Conservation (phyloP, 768 basidiomycete species). For the Amanita polypyramis region DNA sequence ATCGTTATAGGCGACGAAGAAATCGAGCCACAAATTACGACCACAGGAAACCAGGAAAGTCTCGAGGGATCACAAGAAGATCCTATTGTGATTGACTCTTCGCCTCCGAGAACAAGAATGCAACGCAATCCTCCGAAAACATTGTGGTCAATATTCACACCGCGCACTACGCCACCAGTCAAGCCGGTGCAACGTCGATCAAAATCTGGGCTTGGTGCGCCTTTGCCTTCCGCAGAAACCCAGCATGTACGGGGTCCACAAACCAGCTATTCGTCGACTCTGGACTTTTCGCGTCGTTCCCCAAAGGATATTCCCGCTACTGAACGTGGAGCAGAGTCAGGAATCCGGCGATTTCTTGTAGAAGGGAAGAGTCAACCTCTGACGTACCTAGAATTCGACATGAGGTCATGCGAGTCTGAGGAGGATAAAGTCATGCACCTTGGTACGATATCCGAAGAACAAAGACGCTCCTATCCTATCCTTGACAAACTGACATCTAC, state of each 20-base stretch:
- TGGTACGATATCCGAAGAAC: constrained; percentile 20
- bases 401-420: not conserved
- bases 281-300: not conserved
- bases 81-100: constrained; percentile 35
- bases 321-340: not conserved
- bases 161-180: constrained; percentile 15
- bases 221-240: constrained; percentile 36
- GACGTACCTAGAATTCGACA: not conserved
- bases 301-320: not conserved
- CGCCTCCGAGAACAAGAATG: constrained; percentile 21
- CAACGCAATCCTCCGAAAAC: constrained; percentile 18
- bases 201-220: constrained; percentile 16
- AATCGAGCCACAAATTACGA: not conserved
- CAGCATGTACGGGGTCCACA: constrained; percentile 61
- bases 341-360: not conserved
- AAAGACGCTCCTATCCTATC: constrained; percentile 35
- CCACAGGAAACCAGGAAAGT: not conserved
- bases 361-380: not conserved
- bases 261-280: constrained; percentile 19
- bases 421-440: constrained; percentile 8
- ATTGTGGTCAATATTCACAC: constrained; percentile 36
- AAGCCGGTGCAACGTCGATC: constrained; percentile 7
- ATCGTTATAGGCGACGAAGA: constrained; percentile 5
- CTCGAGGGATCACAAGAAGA: constrained; percentile 20
- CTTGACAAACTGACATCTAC: constrained; percentile 29